These are phyloP conservation scores for Asterella californica DNA, from an alignment of 225 moss, liverwort and hornwort species.

Conservation along the genomic window DNA sequence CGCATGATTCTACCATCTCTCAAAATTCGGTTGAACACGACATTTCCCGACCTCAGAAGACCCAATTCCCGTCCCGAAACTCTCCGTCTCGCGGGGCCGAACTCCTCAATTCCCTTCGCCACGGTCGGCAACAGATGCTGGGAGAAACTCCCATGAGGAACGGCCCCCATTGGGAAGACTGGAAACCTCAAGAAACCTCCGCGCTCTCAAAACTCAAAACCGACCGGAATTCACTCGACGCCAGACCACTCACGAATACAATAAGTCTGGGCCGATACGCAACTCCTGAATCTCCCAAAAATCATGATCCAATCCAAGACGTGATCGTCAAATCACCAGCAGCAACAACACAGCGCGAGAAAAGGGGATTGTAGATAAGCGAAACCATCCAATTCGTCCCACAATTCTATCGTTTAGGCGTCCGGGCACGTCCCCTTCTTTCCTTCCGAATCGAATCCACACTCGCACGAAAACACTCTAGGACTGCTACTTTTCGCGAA, in stretches of 20 bases:
- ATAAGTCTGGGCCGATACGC: neutral
- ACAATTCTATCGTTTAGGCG: neutral
- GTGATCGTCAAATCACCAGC: neutral
- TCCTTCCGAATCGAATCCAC: neutral
- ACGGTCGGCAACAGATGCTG: slow-evolving; percentile 1
- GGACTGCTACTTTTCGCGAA: neutral
- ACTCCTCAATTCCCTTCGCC: neutral
- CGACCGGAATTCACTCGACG: neutral
- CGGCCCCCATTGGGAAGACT: slow-evolving; percentile 20
- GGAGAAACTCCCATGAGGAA: slow-evolving; percentile 16
- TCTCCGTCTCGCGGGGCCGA: neutral
- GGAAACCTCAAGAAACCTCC: neutral
- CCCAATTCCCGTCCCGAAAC: slow-evolving; percentile 3
- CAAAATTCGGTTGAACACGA: neutral
- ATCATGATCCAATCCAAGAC: neutral
- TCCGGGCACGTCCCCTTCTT: neutral
- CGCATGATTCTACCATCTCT: neutral
- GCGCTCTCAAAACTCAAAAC: neutral
- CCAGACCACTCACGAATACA: neutral
- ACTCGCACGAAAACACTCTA: neutral
- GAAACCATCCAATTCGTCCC: neutral
- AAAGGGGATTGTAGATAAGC: neutral
- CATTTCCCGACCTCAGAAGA: neutral
- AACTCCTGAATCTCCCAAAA: neutral
- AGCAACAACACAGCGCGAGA: neutral